Evolutionary conservation across 257 asterid genomes (phyloP).

Genomic region (Linderniella brevidens): DNA sequence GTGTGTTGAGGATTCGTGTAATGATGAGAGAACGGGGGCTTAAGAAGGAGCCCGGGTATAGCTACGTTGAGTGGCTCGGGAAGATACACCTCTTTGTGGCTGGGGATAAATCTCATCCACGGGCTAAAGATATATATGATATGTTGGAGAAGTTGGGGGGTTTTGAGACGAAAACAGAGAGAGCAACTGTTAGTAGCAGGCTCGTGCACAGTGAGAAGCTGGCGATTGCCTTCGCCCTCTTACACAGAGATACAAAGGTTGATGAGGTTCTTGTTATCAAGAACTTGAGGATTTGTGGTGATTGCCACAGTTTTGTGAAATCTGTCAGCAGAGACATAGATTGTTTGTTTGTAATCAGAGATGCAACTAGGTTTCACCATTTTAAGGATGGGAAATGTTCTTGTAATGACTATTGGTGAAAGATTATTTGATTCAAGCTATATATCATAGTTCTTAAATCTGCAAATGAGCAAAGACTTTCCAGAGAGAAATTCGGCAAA

Average conservation of each 20-base stretch:
- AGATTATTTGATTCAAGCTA: background rate
- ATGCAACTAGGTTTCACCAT: constrained; percentile 88
- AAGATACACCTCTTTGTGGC: constrained; percentile 59
- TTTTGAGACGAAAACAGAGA: constrained; percentile 12
- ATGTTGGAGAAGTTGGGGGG: constrained; percentile 38
- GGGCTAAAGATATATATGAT: constrained; percentile 28
- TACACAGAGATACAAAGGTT: constrained; percentile 18
- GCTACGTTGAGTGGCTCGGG: constrained; percentile 52
- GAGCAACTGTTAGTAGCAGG: constrained; percentile 9
- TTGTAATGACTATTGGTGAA: constrained; percentile 83
- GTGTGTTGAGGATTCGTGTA: constrained; percentile 42
- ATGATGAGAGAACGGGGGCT: constrained; percentile 62
- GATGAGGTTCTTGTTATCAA: constrained; percentile 67
- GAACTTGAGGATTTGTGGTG: constrained; percentile 72
- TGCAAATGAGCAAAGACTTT: too few species aligned
- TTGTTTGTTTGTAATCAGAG: constrained; percentile 56
- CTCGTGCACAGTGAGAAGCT: constrained; percentile 67
- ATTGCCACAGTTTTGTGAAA: constrained; percentile 66
- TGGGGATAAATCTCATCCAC: constrained; percentile 51
- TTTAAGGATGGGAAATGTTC: constrained; percentile 64
- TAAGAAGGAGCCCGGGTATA: constrained; percentile 77
- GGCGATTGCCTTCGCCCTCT: constrained; percentile 72
- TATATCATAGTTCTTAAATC: background rate
- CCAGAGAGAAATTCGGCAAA: too few species aligned
- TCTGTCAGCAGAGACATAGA: constrained; percentile 33